Evolutionary conservation across 2,329 filamentous ascomycete genomes (phyloP).

Genomic region (Fusarium graminum): DNA sequence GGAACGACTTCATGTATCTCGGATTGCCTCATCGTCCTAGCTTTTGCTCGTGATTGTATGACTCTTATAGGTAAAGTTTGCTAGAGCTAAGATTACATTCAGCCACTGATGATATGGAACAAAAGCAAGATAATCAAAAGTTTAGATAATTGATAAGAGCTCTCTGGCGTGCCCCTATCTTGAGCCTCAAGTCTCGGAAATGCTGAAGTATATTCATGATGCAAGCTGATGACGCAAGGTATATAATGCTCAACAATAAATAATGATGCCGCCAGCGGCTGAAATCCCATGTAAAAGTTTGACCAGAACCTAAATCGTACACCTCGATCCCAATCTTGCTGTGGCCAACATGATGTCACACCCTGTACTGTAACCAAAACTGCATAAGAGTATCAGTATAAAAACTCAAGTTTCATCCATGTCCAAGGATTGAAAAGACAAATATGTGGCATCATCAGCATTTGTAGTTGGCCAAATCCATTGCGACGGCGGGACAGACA

Average conservation of each 20-base stretch:
- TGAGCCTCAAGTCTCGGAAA: not conserved
- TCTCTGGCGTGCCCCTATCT: not conserved
- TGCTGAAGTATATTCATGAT: not conserved
- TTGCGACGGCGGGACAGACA: slow-evolving; percentile 44
- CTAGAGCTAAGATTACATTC: not conserved
- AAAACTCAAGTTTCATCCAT: slow-evolving; percentile 35
- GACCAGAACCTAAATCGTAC: not conserved
- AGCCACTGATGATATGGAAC: not conserved
- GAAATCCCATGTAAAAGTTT: not conserved
- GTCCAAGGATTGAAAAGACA: slow-evolving; percentile 37
- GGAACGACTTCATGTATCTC: too few species aligned
- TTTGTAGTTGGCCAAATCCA: slow-evolving; percentile 50
- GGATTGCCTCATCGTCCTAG: too few species aligned
- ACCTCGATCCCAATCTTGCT: not conserved
- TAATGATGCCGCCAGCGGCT: slow-evolving; percentile 10
- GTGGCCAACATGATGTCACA: not conserved
- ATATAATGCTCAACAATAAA: slow-evolving; percentile 7
- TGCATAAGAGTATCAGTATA: not conserved
- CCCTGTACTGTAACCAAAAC: not conserved
- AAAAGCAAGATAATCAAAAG: not conserved
- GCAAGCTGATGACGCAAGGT: not conserved
- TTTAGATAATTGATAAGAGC: not conserved
- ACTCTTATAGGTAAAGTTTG: not conserved
- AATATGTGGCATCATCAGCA: slow-evolving; percentile 34
- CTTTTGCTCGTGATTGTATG: too few species aligned